phyloP scores from a whole-genome alignment of 2,329 filamentous ascomycete species.

The Furcasterigmium furcatum region DNA sequence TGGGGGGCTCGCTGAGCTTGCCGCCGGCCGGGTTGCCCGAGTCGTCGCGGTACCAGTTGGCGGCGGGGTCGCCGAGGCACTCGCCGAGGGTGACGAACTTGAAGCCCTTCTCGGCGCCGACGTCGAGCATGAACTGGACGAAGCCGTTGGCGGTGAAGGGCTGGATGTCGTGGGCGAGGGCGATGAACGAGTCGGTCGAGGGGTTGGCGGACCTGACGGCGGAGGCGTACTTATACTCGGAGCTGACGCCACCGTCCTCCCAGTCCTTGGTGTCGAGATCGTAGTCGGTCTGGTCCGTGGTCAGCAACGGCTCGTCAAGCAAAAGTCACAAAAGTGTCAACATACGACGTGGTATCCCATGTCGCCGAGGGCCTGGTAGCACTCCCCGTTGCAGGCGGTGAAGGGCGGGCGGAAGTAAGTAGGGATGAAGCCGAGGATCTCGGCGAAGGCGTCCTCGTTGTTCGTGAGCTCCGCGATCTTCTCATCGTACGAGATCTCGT shows the following conservation, averaged over 20 bases:
- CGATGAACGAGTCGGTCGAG: constrained; percentile 18
- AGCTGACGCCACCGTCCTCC: constrained; percentile 20
- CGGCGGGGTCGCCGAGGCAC: constrained; percentile 38
- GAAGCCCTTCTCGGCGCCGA: constrained; percentile 32
- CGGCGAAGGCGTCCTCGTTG: constrained; percentile 40
- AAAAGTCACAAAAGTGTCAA: background rate
- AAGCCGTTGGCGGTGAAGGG: constrained; percentile 38
- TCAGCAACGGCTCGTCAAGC: background rate
- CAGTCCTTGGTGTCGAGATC: constrained; percentile 28
- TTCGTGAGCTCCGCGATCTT: constrained; percentile 35
- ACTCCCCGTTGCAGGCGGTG: constrained; percentile 19
- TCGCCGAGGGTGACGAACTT: constrained; percentile 42
- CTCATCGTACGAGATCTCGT: constrained; percentile 25
- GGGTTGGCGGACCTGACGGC: constrained; percentile 17
- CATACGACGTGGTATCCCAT: constrained; percentile 30
- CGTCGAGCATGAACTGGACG: constrained; percentile 40
- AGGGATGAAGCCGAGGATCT: constrained; percentile 39
- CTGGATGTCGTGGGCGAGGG: constrained; percentile 41
- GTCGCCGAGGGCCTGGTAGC: constrained; percentile 17
- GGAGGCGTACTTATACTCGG: constrained; percentile 21
- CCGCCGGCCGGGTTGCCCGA: constrained; percentile 11
- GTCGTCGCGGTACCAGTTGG: constrained; percentile 43
- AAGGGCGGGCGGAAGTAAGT: constrained; percentile 43
- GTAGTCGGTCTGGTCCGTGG: constrained; percentile 17
- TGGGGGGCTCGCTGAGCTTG: background rate